Evolutionary conservation across 2,329 filamentous ascomycete species (phyloP).

Genomic region (Westerdykella ornata): DNA sequence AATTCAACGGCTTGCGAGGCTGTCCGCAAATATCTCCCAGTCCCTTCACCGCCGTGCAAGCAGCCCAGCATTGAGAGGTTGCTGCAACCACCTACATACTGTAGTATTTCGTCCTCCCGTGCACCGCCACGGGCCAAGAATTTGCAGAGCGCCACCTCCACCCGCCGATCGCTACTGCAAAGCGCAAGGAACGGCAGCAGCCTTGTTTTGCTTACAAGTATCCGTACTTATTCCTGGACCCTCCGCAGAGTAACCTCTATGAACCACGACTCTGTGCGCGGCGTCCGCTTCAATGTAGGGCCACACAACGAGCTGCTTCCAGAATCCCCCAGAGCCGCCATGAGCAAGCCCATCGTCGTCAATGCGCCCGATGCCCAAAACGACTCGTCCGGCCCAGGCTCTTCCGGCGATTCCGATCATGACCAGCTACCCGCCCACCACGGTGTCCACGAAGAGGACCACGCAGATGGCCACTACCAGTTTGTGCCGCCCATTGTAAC

Average conservation of each 20-base stretch:
- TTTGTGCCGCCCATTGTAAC: slow-evolving; percentile 36
- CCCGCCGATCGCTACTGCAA: no score
- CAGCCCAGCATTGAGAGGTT: no score
- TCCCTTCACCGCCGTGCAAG: no score
- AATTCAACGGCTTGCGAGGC: no score
- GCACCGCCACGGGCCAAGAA: no score
- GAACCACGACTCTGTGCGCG: slow-evolving; percentile 16
- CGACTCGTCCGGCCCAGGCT: slow-evolving; percentile 47
- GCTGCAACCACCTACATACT: no score
- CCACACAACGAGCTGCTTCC: slow-evolving; percentile 17
- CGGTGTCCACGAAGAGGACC: slow-evolving; percentile 15
- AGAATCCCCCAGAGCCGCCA: slow-evolving; percentile 19
- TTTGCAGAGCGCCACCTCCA: no score
- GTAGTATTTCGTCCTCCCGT: no score
- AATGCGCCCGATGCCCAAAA: slow-evolving; percentile 29
- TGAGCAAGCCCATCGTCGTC: slow-evolving; percentile 25
- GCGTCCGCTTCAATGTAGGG: slow-evolving; percentile 24
- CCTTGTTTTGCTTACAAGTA: not conserved
- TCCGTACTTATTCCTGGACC: no score
- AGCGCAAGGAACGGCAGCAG: no score
- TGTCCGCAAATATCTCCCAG: no score
- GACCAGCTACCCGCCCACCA: slow-evolving; percentile 46
- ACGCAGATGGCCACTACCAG: slow-evolving; percentile 25
- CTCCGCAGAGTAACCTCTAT: slow-evolving; percentile 8
- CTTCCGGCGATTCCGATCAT: slow-evolving; percentile 42